Base-by-base conservation (phyloP, 2,329 filamentous ascomycete species). In the Calonectria montana region DNA sequence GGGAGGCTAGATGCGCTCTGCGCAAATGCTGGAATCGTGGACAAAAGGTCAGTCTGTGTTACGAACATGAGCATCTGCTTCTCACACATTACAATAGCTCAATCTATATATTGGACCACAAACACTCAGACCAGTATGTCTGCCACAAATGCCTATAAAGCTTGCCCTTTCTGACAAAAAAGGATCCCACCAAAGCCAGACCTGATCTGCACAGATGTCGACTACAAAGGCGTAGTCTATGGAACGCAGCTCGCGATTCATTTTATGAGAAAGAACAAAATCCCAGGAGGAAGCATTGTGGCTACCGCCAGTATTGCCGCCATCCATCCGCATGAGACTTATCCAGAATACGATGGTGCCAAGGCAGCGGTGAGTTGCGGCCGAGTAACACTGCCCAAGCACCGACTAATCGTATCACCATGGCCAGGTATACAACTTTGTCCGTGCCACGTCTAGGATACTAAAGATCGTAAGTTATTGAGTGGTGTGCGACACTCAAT, bases 171-270 rank as follows among this genome's bases (percentile, higher is more conserved):
- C 70, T 68, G 27, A 74, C 53, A 37, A 64, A 8, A 6, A 21
- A 77, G 75, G 16, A 74, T 87, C 37, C 87, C 87, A 4, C 80
- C 86, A 1, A 83, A 83, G 70, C 88, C 87, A 1, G 82, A 88
- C 72, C 74, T 87, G 3, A 66, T 75, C 0, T 85, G 83, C 65
- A 88, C 87, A 1, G 87, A 89, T 73, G 78, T 88, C n/a, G 83
- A 87, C 75, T 86, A 86, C 79, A 89, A 89, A 76, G 86, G 86
- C 4, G 83, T 89, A 1, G 77, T 89, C 0, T 88, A 88, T 67
- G 86, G 87, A 4, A 86, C 84, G 1, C 83, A 84, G 67, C 80
- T 89, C 10, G 86, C 88, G 1, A 86, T 85, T 12, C 87, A 89
- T 74, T 89, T 88, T 76, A 89, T 89, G 88, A 82, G 87, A 15